A percentile compares a stretch with the other conserved stretches of the same genome.
phyloP scores from a whole-genome alignment of 352 stramenopile genomes.

The Aphanomyces stellatus region DNA sequence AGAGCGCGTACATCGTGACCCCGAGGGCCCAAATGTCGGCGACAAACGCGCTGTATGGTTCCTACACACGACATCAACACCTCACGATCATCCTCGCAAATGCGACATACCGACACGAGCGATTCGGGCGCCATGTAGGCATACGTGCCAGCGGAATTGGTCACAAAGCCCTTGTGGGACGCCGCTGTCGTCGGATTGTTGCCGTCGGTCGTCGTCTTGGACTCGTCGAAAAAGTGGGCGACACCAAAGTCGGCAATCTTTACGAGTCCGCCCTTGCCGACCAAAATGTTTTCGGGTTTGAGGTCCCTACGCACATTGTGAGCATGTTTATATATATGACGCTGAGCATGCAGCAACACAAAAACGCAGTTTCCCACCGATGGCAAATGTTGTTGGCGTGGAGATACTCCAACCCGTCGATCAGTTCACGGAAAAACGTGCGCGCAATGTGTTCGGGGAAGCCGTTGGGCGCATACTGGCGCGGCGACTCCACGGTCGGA shows the following conservation, averaged over 20 bases:
- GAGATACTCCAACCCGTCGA: constrained; percentile 74
- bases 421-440: constrained; percentile 53
- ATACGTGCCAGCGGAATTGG: constrained; percentile 73
- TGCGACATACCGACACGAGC: constrained; percentile 24
- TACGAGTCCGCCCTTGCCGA: constrained; percentile 50
- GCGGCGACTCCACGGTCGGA: neutral
- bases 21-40: constrained; percentile 84
- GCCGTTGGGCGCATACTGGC: constrained; percentile 17
- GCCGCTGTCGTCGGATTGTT: constrained; percentile 7
- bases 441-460: constrained; percentile 55
- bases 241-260: constrained; percentile 85
- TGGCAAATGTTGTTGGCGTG: constrained; percentile 84
- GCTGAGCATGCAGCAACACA: neutral
- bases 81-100: neutral
- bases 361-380: constrained; percentile 26
- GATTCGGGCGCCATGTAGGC: constrained; percentile 80
- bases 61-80: constrained; percentile 23
- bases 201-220: constrained; percentile 20
- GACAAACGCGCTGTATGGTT: constrained; percentile 67
- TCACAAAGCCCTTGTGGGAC: constrained; percentile 47
- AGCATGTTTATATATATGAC: neutral
- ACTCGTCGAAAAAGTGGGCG: constrained; percentile 71
- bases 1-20: constrained; percentile 73
- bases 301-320: constrained; percentile 31
- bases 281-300: constrained; percentile 80